Conservation (phyloP, 805 yeast genomes). For the Suhomyces kilbournensis region DNA sequence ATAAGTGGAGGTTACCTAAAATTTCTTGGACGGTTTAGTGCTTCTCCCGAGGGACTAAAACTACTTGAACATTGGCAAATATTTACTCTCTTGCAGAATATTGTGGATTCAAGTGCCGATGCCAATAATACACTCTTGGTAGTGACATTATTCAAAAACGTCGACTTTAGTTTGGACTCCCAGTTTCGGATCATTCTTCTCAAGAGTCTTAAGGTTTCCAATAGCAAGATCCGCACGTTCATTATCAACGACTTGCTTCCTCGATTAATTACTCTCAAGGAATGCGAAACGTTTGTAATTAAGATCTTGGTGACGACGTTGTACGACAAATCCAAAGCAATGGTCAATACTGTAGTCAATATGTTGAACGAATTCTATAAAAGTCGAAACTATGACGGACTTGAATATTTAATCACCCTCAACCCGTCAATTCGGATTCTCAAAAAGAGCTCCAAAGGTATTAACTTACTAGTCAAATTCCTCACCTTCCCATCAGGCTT, state of each 20-base stretch:
- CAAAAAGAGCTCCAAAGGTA: constrained; percentile 27
- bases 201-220: constrained; percentile 59
- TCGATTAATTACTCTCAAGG: constrained; percentile 31
- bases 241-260: constrained; percentile 56
- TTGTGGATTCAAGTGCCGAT: constrained; percentile 47
- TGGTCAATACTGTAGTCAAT: constrained; percentile 19
- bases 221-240: constrained; percentile 48
- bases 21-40: constrained; percentile 71
- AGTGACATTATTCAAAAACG: constrained; percentile 52
- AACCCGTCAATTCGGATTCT: constrained; percentile 52
- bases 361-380: constrained; percentile 19
- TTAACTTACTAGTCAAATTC: constrained; percentile 55
- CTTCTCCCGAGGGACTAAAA: constrained; percentile 57
- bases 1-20: constrained; percentile 74
- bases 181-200: constrained; percentile 67
- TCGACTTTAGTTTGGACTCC: constrained; percentile 58
- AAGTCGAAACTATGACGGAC: constrained; percentile 32
- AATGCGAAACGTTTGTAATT: constrained; percentile 47
- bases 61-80: constrained; percentile 81
- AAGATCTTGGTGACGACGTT: constrained; percentile 61
- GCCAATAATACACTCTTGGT: constrained; percentile 49
- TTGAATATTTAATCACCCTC: constrained; percentile 49
- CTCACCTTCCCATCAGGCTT: constrained; percentile 70
- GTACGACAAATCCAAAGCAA: constrained; percentile 49
- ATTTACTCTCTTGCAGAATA: constrained; percentile 74